Base-by-base conservation (phyloP, 345 rosid genomes). In the Citrus reticulata region DNA sequence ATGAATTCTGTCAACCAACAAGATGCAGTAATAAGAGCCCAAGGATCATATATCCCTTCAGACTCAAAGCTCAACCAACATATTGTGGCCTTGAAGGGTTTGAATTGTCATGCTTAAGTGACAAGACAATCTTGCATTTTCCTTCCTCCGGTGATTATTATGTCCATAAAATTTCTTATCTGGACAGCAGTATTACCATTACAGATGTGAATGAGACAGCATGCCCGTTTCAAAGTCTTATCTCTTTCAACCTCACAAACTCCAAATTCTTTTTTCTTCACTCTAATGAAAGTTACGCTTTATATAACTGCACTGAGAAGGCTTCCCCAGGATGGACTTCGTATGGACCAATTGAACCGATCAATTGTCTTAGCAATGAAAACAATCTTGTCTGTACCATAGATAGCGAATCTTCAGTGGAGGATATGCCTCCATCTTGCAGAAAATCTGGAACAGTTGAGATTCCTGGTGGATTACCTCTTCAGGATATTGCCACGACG, bases 361-460 rank as follows among this genome's bases (percentile, higher is more conserved):
- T 72, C 22, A 30, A 19, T 5, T 72, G 75, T 72, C 2, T 57
- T 1, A 34, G 75, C 24, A 27, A n/a, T 34, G 65, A 72, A 34
- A 57, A 20, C 4, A 32, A 57, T 13, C n/a, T 57, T 22, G 75
- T 72, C 16, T 72, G 32, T 72, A 8, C 9, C 1, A 34, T n/a
- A 9, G 0, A 2, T 2, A 2, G 8, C 2, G 0, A 0, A 3
- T 1, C 0, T 1, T 1, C 3, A 7, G 2, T 34, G 34, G 30
- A 35, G 2, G 0, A 0, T 0, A 7, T 71, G 40, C 60, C 61
- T 51, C 9, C 64, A 4, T 9, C 5, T 13, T 72, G 75, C 20
- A 57, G 75, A 1, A 35, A 4, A 11, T 72, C 10, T 55, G 32
- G 5, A 57, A 32, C 6, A 22, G 10, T 24, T 10, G 1, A 16